Conservation (phyloP, 352 stramenopile genomes). For the Pythium phragmitis region DNA sequence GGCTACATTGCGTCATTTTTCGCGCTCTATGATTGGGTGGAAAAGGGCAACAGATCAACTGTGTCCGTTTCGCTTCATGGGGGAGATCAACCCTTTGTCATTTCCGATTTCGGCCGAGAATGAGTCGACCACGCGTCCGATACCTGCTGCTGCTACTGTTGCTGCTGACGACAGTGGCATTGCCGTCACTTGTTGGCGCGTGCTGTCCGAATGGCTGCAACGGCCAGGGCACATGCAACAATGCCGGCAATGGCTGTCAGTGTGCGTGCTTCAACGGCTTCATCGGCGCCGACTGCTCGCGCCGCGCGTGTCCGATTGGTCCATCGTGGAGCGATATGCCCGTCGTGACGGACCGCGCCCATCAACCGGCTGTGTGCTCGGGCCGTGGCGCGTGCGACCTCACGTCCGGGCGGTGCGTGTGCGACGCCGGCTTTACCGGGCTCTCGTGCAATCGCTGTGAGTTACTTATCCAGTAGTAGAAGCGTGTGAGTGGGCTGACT, state of each 20-base stretch:
- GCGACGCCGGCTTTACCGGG: constrained; percentile 74
- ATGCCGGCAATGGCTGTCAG: constrained; percentile 60
- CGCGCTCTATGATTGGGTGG: too few species aligned
- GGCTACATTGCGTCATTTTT: too few species aligned
- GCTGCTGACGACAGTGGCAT: constrained; percentile 15
- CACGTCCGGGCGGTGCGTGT: constrained; percentile 61
- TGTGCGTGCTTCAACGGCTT: constrained; percentile 88
- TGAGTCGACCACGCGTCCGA: background rate
- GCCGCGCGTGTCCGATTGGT: constrained; percentile 54
- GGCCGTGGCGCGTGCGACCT: constrained; percentile 69
- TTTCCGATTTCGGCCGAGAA: background rate
- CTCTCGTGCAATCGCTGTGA: constrained; percentile 76
- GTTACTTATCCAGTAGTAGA: constrained; percentile 5
- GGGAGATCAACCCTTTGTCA: background rate
- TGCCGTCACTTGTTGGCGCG: constrained; percentile 15
- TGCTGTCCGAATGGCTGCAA: constrained; percentile 70
- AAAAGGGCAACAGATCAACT: too few species aligned
- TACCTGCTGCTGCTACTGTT: background rate
- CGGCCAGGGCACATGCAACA: constrained; percentile 58
- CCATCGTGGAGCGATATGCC: constrained; percentile 60
- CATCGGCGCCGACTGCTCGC: constrained; percentile 89
- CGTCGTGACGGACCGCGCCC: constrained; percentile 49
- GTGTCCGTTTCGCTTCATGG: too few species aligned
- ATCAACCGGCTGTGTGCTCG: constrained; percentile 57
- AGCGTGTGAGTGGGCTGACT: too few species aligned